Base-by-base conservation (phyloP, 2,329 filamentous ascomycete species). In the Orbilia oligospora region DNA sequence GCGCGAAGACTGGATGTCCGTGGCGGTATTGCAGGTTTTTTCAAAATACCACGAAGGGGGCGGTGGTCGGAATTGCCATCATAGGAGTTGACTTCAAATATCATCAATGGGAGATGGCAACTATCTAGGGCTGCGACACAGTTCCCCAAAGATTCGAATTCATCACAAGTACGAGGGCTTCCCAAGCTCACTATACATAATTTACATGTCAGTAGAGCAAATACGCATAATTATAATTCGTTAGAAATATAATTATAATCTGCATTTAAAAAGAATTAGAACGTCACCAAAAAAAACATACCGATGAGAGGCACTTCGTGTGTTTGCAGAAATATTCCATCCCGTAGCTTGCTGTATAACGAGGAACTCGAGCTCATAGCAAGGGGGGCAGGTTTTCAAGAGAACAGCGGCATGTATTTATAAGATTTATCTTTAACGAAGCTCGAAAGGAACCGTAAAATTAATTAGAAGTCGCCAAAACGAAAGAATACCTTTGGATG, bases 1-100 rank as follows among this genome's bases (percentile, higher is more conserved):
- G 63, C 68, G 44, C 41, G 63, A 12, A 72, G 64, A n/a, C 75
- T 78, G 8, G 75, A 78, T 3, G n/a, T 69, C 18, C 75, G 51
- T 12, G 46, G 61, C 10, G 75, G 75, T 16, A 78, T 58, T 18
- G 49, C 48, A 18, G 75, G 75, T 33, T 55, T 71, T 46, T 78
- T 78, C 33, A 72, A n/a, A 18, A 78, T 48, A 9, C 63, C 55
- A n/a, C 75, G 75, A 16, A 78, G 44, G 14, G 53, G 68, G 0
- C 41, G 68, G 3, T 38, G 58, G 22, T 78, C 75, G 22, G 68
- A 69, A 27, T 41, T 56, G 5, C 75, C 75, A 30, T 78, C 75
- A 36, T 61, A 53, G 8, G 27, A 70, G 12, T 48, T 30, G 12
- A 33, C 18, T 1, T 6, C 27, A 18, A 24, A 18, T 10, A 55